These are phyloP conservation scores for Clonostachys byssicola DNA, from an alignment of 2,329 filamentous ascomycete genomes.

Conservation along the genomic window DNA sequence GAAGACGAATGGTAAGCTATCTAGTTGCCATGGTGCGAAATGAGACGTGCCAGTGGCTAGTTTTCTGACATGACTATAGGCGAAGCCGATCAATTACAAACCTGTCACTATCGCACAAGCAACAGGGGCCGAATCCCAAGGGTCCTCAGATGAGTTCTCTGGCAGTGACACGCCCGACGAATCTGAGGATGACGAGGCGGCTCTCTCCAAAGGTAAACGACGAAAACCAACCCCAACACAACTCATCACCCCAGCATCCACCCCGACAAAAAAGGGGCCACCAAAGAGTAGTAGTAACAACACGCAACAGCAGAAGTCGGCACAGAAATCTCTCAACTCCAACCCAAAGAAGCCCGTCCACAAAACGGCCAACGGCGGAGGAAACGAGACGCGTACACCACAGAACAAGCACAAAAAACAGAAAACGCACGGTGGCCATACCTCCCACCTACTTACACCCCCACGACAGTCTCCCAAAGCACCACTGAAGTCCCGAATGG, in stretches of 20 bases:
- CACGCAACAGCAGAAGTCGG: constrained; percentile 16
- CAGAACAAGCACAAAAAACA: no score
- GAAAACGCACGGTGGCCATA: no score
- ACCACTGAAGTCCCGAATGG: no score
- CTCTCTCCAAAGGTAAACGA: constrained; percentile 1
- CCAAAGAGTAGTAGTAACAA: constrained; percentile 24
- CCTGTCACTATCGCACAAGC: constrained; percentile 10
- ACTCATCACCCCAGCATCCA: background rate
- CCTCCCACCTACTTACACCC: no score
- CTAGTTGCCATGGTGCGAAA: background rate
- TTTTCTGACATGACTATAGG: constrained; percentile 7
- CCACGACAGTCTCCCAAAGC: no score
- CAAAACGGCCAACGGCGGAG: background rate
- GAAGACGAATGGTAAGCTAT: constrained; percentile 49
- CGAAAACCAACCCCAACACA: background rate
- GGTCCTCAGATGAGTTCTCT: constrained; percentile 22
- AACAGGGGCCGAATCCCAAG: constrained; percentile 16
- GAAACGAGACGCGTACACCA: background rate
- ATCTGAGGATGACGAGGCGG: constrained; percentile 21
- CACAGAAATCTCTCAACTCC: no score
- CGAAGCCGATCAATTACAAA: constrained; percentile 28
- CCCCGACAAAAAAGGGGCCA: constrained; percentile 5
- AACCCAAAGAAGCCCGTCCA: no score
- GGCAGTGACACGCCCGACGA: constrained; percentile 3
- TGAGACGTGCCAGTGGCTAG: background rate